These are phyloP conservation scores for Mortierella sp. DNA, from an alignment of 371 early-diverging fungal genomes.

Conservation along the genomic window DNA sequence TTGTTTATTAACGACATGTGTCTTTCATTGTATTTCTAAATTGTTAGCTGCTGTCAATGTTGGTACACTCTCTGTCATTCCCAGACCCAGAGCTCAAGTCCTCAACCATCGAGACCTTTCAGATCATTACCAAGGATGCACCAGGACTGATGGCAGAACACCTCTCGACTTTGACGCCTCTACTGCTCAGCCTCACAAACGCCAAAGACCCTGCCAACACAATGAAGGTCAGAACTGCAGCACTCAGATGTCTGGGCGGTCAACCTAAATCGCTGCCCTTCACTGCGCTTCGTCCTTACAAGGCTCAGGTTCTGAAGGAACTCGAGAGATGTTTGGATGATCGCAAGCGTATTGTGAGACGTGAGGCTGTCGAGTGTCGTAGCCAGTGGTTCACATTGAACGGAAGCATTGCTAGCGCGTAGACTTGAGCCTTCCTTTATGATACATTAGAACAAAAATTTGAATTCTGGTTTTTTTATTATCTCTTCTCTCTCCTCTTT, in stretches of 20 bases:
- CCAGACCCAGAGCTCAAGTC: constrained; percentile 76
- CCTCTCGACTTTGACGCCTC: constrained; percentile 64
- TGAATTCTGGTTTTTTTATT: not conserved
- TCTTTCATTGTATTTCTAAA: not conserved
- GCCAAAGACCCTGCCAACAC: constrained; percentile 60
- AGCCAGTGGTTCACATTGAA: constrained; percentile 80
- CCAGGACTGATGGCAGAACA: constrained; percentile 74
- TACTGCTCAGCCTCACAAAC: constrained; percentile 62
- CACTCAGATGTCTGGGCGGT: constrained; percentile 78
- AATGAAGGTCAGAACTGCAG: constrained; percentile 79
- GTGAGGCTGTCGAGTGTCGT: constrained; percentile 89
- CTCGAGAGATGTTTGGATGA: constrained; percentile 85
- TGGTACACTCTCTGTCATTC: constrained; percentile 78
- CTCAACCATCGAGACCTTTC: constrained; percentile 84
- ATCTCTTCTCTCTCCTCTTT: not conserved
- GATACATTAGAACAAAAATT: not conserved
- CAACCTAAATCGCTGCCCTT: constrained; percentile 76
- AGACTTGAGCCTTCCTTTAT: constrained; percentile 4
- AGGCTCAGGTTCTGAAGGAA: constrained; percentile 71
- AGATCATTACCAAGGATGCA: constrained; percentile 73
- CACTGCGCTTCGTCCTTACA: constrained; percentile 74
- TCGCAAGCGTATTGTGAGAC: constrained; percentile 88
- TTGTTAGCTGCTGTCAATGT: constrained; percentile 78
- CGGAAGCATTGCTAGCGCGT: constrained; percentile 46
- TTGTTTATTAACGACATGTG: not conserved